Percentiles rank a stretch among this genome's conserved stretches.
Evolutionary conservation across 2,329 filamentous ascomycete genomes (phyloP).

Genomic region (Graphium sp.): DNA sequence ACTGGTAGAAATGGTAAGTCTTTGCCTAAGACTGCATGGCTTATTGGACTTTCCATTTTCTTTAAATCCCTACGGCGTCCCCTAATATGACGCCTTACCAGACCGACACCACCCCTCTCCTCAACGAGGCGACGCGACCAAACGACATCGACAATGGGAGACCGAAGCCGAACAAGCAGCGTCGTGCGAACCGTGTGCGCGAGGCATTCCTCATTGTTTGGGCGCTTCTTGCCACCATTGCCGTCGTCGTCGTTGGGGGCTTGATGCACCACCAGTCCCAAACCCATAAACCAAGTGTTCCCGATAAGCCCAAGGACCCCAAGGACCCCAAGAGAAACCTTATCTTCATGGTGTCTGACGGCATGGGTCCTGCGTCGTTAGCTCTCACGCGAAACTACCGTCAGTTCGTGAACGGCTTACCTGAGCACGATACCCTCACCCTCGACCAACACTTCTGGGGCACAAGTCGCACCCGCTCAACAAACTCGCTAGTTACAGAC

Average conservation of each 20-base stretch:
- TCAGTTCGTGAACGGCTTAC: conserved; percentile 59
- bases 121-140: conserved; percentile 13
- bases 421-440: conserved; percentile 56
- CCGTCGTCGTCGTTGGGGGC: conserved; percentile 67
- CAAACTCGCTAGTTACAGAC: conserved; percentile 77
- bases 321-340: conserved; percentile 74
- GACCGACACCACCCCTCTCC: conserved; percentile 12
- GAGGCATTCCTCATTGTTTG: conserved; percentile 67
- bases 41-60: too few species aligned
- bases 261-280: conserved; percentile 46
- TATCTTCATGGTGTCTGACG: conserved; percentile 98
- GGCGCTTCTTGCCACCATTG: conserved; percentile 66
- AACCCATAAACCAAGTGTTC: conserved; percentile 11
- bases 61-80: too few species aligned
- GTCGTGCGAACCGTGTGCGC: conserved; percentile 30
- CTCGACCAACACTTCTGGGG: conserved; percentile 86
- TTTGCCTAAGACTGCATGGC: too few species aligned
- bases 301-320: conserved; percentile 16
- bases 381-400: conserved; percentile 75
- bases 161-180: conserved; percentile 9
- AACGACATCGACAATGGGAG: conserved; percentile 12
- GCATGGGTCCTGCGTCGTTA: conserved; percentile 90
- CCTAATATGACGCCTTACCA: too few species aligned
- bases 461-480: conserved; percentile 71
- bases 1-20: too few species aligned